These are phyloP conservation scores for Blastocystis sp. DNA, from an alignment of 352 stramenopile genomes.

Conservation along the genomic window DNA sequence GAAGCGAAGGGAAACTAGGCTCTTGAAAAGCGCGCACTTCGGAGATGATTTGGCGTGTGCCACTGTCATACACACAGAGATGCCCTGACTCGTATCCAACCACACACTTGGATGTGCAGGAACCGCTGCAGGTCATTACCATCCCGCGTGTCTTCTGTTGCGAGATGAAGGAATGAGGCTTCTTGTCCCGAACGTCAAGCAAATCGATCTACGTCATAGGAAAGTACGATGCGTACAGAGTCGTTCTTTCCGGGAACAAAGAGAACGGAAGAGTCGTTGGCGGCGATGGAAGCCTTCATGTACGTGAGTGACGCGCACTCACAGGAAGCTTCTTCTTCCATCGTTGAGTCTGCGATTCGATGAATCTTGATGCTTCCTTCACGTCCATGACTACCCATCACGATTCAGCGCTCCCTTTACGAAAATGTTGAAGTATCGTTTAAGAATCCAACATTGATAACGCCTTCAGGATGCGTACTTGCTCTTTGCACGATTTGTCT, in stretches of 20 bases:
- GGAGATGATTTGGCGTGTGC: not conserved
- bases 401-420: not conserved
- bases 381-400: slow-evolving; percentile 33
- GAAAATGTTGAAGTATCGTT: slow-evolving; percentile 8
- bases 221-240: not conserved
- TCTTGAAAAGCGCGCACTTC: slow-evolving; percentile 7
- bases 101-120: not conserved
- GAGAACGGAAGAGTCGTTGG: not conserved
- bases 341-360: not conserved
- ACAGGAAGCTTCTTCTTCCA: not conserved
- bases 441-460: slow-evolving; percentile 1
- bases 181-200: not conserved
- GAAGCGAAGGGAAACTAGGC: not conserved
- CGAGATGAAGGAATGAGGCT: not conserved
- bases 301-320: slow-evolving; percentile 32
- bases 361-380: slow-evolving; percentile 4
- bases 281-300: slow-evolving; percentile 48
- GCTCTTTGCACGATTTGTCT: not conserved
- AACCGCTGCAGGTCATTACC: slow-evolving; percentile 33
- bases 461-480: not conserved
- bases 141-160: slow-evolving; percentile 28
- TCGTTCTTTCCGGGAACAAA: slow-evolving; percentile 49
- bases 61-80: not conserved
- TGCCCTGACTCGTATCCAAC: slow-evolving; percentile 51
- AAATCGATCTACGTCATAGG: not conserved